Conservation (phyloP, 1,284 basidiomycete genomes). For the Apiotrichum sp. region DNA sequence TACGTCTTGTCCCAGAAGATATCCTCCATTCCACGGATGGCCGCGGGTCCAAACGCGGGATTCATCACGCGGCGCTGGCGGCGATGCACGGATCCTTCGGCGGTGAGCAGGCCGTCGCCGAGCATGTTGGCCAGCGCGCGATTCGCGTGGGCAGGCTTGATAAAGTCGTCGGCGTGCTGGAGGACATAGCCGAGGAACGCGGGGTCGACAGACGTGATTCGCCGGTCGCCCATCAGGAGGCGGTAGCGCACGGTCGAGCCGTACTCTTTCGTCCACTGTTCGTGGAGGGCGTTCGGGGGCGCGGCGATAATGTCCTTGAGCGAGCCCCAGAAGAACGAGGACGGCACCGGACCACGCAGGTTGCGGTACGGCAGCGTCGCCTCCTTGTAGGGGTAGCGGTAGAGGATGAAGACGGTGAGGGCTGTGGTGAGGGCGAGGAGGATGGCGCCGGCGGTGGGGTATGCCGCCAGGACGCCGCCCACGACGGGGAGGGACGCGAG, state of each 20-base stretch:
- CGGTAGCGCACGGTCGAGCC: slow-evolving; percentile 23
- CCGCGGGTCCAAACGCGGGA: slow-evolving; percentile 44
- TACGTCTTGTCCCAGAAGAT: slow-evolving; percentile 61
- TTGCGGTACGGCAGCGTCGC: slow-evolving; percentile 4
- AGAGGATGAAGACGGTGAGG: slow-evolving; percentile 3
- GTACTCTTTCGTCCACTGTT: slow-evolving; percentile 19
- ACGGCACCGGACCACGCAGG: slow-evolving; percentile 17
- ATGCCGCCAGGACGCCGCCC: neutral
- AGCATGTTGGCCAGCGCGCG: slow-evolving; percentile 51
- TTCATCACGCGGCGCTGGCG: slow-evolving; percentile 51
- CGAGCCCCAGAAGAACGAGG: slow-evolving; percentile 18
- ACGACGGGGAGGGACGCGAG: neutral
- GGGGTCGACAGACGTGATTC: slow-evolving; percentile 59
- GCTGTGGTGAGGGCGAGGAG: neutral
- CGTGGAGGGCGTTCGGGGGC: slow-evolving; percentile 14
- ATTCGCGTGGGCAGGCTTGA: slow-evolving; percentile 59
- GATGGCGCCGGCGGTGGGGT: neutral
- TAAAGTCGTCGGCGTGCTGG: slow-evolving; percentile 57
- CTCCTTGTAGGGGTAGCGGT: slow-evolving; percentile 9
- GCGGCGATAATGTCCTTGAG: slow-evolving; percentile 15
- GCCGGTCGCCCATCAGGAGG: slow-evolving; percentile 17
- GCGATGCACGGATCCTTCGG: slow-evolving; percentile 52
- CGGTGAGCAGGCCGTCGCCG: slow-evolving; percentile 40
- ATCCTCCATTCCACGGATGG: slow-evolving; percentile 49
- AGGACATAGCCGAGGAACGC: slow-evolving; percentile 59